Conservation (phyloP, 129 eudicot genomes). For the Helianthus tuberosus region DNA sequence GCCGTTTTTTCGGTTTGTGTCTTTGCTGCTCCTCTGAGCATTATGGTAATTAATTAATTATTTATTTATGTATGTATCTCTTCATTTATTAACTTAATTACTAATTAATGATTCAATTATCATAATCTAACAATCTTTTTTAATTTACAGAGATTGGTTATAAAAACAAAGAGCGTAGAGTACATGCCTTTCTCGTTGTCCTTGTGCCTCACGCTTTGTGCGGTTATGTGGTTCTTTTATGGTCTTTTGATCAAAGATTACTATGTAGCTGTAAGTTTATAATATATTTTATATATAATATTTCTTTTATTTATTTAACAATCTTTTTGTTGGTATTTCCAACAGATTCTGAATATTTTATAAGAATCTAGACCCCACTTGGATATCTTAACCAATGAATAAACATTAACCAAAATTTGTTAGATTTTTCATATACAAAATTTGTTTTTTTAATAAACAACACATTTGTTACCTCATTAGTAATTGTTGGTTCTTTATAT, state of each 20-base stretch:
- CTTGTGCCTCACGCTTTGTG: slow-evolving; percentile 65
- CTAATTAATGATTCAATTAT: neutral
- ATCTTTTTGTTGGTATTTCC: neutral
- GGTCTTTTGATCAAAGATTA: slow-evolving; percentile 61
- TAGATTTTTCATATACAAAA: too few species aligned
- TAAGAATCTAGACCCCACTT: neutral
- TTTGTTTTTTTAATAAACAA: too few species aligned
- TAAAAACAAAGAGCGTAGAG: slow-evolving; percentile 71
- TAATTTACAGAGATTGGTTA: slow-evolving; percentile 63
- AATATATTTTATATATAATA: neutral
- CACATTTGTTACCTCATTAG: too few species aligned
- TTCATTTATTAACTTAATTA: neutral
- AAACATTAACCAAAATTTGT: neutral
- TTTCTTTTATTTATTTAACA: neutral
- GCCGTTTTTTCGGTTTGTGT: slow-evolving; percentile 72
- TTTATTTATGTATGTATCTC: neutral
- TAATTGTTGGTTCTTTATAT: too few species aligned
- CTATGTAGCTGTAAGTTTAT: slow-evolving; percentile 65
- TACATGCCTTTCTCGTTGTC: slow-evolving; percentile 76
- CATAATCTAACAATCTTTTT: neutral
- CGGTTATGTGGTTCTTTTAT: slow-evolving; percentile 75
- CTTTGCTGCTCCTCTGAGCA: slow-evolving; percentile 83
- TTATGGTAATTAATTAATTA: slow-evolving; percentile 49
- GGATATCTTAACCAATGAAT: neutral
- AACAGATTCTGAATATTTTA: neutral